Conservation (phyloP, 805 yeast species). For the Starmerella ratchasimensis region DNA sequence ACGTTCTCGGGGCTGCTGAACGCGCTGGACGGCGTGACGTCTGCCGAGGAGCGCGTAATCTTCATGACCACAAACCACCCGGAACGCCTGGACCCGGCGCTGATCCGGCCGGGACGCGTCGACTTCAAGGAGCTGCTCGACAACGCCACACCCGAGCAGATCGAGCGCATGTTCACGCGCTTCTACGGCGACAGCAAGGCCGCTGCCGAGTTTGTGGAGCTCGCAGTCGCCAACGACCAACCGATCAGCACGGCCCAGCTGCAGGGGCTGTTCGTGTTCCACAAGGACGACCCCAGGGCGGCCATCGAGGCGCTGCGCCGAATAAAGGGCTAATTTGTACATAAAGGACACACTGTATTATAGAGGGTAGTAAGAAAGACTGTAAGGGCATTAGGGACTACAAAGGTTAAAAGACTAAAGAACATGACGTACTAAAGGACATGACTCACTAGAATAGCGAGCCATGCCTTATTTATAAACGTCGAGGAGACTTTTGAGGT, state of each 20-base stretch:
- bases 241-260: conserved; percentile 83
- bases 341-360: neutral
- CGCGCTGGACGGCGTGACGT: conserved; percentile 93
- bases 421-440: too few species aligned
- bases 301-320: conserved; percentile 50
- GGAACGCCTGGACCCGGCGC: conserved; percentile 81
- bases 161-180: conserved; percentile 68
- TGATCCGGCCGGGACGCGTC: conserved; percentile 87
- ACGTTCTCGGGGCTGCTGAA: conserved; percentile 89
- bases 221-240: conserved; percentile 35
- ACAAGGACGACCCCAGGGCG: conserved; percentile 64
- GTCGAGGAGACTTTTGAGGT: too few species aligned
- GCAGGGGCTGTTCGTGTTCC: conserved; percentile 89
- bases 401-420: neutral
- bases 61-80: conserved; percentile 99
- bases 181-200: conserved; percentile 54
- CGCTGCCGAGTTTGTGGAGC: conserved; percentile 39
- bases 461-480: too few species aligned
- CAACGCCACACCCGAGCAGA: conserved; percentile 76
- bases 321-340: neutral
- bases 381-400: neutral
- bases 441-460: too few species aligned
- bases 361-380: neutral
- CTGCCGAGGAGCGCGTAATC: conserved; percentile 90
- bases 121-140: conserved; percentile 72